phyloP scores from a whole-genome alignment of 805 yeast species.

The Kodamaea kakaduensis region DNA sequence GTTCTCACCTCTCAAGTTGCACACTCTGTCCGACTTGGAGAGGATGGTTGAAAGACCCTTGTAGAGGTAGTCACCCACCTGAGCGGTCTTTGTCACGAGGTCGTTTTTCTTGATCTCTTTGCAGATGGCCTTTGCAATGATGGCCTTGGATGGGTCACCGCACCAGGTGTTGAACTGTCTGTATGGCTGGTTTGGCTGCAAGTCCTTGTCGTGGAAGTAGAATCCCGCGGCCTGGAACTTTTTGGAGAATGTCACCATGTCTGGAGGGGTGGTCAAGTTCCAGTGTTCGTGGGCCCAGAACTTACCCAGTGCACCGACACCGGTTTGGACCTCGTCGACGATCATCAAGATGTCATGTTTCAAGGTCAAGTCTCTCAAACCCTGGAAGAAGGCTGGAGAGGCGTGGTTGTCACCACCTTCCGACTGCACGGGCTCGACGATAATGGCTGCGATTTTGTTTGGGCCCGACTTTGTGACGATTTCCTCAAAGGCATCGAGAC shows the following conservation, averaged over 20 bases:
- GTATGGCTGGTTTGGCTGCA: constrained; percentile 58
- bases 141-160: constrained; percentile 68
- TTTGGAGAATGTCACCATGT: constrained; percentile 67
- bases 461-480: constrained; percentile 35
- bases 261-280: constrained; percentile 58
- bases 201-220: constrained; percentile 55
- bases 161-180: constrained; percentile 79
- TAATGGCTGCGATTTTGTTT: constrained; percentile 47
- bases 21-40: constrained; percentile 36
- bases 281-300: constrained; percentile 74
- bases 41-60: constrained; percentile 37
- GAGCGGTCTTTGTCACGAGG: constrained; percentile 45
- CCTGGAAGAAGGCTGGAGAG: constrained; percentile 56
- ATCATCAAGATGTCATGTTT: constrained; percentile 57
- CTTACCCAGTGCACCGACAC: constrained; percentile 70
- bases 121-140: constrained; percentile 57
- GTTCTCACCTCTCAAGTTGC: constrained; percentile 57
- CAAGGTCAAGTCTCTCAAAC: constrained; percentile 55
- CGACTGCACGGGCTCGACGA: constrained; percentile 62
- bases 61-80: constrained; percentile 54
- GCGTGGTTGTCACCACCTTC: constrained; percentile 80
- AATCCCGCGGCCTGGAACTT: constrained; percentile 74
- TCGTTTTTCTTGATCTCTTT: constrained; percentile 49
- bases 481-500: constrained; percentile 42
- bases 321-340: constrained; percentile 72